These are phyloP conservation scores for Rhodotorula mucilaginosa DNA, from an alignment of 1,284 basidiomycete genomes.

Conservation along the genomic window DNA sequence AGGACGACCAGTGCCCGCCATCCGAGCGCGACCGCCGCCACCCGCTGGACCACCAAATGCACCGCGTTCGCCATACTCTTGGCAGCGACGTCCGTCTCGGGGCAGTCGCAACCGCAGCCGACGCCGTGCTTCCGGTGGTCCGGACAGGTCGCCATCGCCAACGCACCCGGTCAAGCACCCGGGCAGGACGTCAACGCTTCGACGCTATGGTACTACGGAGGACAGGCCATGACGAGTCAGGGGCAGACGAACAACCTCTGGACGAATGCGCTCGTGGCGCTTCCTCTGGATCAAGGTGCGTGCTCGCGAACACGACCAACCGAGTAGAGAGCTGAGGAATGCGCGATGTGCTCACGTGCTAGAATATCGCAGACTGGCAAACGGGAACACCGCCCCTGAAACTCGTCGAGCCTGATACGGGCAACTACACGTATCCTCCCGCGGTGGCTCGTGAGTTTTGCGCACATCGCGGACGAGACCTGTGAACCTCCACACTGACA, in stretches of 20 bases:
- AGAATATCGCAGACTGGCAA: slow-evolving; percentile 26
- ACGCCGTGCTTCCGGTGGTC: slow-evolving; percentile 29
- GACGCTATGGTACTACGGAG: slow-evolving; percentile 40
- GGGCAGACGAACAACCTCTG: slow-evolving; percentile 37
- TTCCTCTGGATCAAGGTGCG: slow-evolving; percentile 34
- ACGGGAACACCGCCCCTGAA: slow-evolving; percentile 40
- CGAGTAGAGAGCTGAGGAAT: background rate
- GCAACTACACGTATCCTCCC: slow-evolving; percentile 40
- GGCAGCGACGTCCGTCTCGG: background rate
- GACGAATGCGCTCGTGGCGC: slow-evolving; percentile 44
- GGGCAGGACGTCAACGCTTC: slow-evolving; percentile 8
- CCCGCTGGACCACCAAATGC: background rate
- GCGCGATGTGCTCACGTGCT: too few relatives aligned
- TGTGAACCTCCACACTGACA: background rate
- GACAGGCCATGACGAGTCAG: slow-evolving; percentile 32
- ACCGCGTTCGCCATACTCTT: background rate
- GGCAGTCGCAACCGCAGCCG: slow-evolving; percentile 21
- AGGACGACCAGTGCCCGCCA: too few relatives aligned
- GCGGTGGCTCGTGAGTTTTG: slow-evolving; percentile 37
- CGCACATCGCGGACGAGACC: background rate
- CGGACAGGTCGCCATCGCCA: slow-evolving; percentile 29
- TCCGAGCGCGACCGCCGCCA: background rate
- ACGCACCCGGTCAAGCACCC: slow-evolving; percentile 5
- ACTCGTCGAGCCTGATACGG: slow-evolving; percentile 40
- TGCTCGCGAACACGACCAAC: too few relatives aligned